phyloP scores from a whole-genome alignment of 306 rosid genomes.

The Mimosa bimucronata region DNA sequence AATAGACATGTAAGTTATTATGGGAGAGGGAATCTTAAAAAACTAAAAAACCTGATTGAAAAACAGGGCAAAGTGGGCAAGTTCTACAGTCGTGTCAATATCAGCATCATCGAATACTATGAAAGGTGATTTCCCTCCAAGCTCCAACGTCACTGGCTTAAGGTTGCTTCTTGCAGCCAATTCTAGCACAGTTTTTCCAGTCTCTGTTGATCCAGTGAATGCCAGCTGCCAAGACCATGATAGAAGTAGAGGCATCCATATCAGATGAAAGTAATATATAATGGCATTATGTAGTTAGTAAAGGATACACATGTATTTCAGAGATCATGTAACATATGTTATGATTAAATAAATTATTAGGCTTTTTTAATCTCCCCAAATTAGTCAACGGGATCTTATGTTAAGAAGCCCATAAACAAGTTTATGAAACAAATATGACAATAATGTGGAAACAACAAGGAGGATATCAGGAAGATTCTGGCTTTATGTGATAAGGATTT shows the following conservation, averaged over 20 bases:
- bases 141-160: slow-evolving; percentile 88
- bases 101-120: slow-evolving; percentile 86
- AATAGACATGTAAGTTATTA: neutral
- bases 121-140: slow-evolving; percentile 98
- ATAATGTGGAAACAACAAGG: neutral
- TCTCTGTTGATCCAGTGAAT: slow-evolving; percentile 86
- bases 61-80: slow-evolving; percentile 89
- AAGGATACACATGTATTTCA: too few relatives aligned
- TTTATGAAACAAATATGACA: neutral
- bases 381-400: too few relatives aligned
- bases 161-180: slow-evolving; percentile 91
- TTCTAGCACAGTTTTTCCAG: slow-evolving; percentile 72
- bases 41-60: slow-evolving; percentile 74
- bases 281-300: too few relatives aligned
- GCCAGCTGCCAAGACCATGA: slow-evolving; percentile 66
- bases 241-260: neutral
- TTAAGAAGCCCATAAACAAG: neutral
- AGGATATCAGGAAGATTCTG: neutral
- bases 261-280: slow-evolving; percentile 11
- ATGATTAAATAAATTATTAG: too few relatives aligned
- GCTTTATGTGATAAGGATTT: neutral
- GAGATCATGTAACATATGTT: too few relatives aligned
- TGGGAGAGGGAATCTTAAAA: neutral
- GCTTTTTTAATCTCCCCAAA: too few relatives aligned
- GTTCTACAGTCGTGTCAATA: slow-evolving; percentile 79